A percentile compares a stretch with the other conserved stretches of the same genome.
Evolutionary conservation across 352 stramenopile genomes (phyloP).

Genomic region (Phytophthora citrophthora): DNA sequence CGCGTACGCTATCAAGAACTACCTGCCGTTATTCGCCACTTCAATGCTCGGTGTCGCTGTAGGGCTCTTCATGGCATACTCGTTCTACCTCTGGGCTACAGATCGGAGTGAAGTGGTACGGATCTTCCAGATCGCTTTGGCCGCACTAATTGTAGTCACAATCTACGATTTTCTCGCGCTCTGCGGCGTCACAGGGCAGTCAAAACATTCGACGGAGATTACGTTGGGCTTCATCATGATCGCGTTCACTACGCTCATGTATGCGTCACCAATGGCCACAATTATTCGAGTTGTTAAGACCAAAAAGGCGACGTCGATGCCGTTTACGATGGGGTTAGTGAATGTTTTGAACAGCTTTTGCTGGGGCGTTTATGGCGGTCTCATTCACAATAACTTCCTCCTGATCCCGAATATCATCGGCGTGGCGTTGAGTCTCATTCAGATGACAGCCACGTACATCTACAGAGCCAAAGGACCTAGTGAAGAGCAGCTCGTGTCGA

Average conservation of each 20-base stretch:
- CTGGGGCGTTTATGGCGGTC: constrained; percentile 23
- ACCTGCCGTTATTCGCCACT: constrained; percentile 31
- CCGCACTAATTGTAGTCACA: constrained; percentile 23
- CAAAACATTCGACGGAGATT: constrained; percentile 25
- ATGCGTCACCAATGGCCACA: constrained; percentile 58
- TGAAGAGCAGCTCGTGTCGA: constrained; percentile 15
- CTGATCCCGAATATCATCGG: constrained; percentile 43
- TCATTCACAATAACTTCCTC: constrained; percentile 38
- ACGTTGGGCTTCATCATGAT: constrained; percentile 51
- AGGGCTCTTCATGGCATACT: constrained; percentile 15
- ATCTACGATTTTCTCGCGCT: constrained; percentile 40
- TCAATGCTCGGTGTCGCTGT: constrained; percentile 29
- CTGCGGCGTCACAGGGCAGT: constrained; percentile 28
- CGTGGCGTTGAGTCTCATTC: constrained; percentile 33
- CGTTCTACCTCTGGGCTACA: constrained; percentile 25
- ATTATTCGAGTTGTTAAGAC: constrained; percentile 38
- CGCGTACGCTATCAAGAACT: constrained; percentile 23
- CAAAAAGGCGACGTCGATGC: constrained; percentile 31
- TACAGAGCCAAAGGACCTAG: constrained; percentile 36
- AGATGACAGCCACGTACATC: constrained; percentile 51
- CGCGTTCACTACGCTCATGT: constrained; percentile 50
- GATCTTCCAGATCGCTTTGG: constrained; percentile 6
- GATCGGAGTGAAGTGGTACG: constrained; percentile 9
- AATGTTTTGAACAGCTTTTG: constrained; percentile 32
- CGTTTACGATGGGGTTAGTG: constrained; percentile 29